Conservation (phyloP, 164 flowering plant genomes). For the Chimonanthus salicifolius region DNA sequence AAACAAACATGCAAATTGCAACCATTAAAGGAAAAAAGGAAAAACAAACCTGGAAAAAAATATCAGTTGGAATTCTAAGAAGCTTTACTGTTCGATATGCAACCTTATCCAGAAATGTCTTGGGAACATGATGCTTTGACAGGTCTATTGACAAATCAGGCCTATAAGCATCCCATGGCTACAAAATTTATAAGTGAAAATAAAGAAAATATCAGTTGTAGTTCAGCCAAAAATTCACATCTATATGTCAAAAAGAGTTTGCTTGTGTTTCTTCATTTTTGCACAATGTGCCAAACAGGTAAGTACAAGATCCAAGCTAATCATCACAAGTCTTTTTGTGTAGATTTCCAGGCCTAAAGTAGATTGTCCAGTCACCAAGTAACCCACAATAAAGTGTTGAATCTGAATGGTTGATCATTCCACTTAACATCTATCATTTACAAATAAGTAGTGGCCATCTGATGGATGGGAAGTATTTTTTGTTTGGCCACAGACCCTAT, state of each 20-base stretch:
- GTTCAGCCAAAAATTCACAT: neutral
- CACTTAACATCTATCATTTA: neutral
- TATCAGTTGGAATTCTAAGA: slow-evolving; percentile 81
- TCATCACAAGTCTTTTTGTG: neutral
- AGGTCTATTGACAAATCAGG: slow-evolving; percentile 75
- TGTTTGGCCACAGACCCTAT: neutral
- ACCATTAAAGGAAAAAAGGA: neutral
- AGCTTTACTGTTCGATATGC: slow-evolving; percentile 84
- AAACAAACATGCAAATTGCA: neutral
- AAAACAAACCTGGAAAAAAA: slow-evolving; percentile 65
- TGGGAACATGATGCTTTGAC: slow-evolving; percentile 80
- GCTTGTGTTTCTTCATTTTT: neutral
- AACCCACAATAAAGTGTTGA: neutral
- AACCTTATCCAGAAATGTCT: slow-evolving; percentile 64
- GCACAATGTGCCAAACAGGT: neutral
- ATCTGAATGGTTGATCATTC: too few relatives aligned
- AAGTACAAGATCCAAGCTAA: neutral
- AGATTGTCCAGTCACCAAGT: neutral
- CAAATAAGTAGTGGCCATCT: neutral
- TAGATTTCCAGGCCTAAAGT: neutral
- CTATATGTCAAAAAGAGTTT: neutral
- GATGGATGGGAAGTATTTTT: neutral
- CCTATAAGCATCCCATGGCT: slow-evolving; percentile 89
- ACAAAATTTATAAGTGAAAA: slow-evolving; percentile 16
- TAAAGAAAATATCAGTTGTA: neutral